Percentiles rank a stretch among this genome's conserved stretches.
These are phyloP conservation scores for Medicago arabica DNA, from an alignment of 306 rosid species.

Conservation along the genomic window DNA sequence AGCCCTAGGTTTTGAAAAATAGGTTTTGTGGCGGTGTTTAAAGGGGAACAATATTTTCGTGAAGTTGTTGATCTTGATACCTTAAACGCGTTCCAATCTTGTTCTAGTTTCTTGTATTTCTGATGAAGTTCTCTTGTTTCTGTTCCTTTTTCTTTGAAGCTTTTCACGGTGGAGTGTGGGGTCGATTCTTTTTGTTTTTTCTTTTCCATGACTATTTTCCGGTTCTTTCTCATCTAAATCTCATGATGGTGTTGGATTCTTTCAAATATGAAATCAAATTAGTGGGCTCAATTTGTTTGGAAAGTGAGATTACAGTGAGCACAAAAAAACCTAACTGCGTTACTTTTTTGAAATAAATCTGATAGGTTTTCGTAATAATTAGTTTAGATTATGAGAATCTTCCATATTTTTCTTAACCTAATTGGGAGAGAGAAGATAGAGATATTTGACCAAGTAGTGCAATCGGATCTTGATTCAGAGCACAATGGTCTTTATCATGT, in stretches of 20 bases:
- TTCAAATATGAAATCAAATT: background rate
- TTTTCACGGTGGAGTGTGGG: slow-evolving; percentile 45
- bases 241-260: slow-evolving; percentile 30
- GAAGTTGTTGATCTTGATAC: slow-evolving; percentile 46
- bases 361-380: slow-evolving; percentile 8
- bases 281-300: background rate
- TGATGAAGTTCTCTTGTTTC: slow-evolving; percentile 35
- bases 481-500: background rate
- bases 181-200: slow-evolving; percentile 1
- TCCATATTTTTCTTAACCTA: background rate
- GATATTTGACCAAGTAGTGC: background rate
- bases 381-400: slow-evolving; percentile 24
- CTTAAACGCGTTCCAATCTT: slow-evolving; percentile 55
- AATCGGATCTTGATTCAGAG: too few relatives aligned
- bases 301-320: too few relatives aligned
- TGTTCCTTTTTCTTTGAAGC: slow-evolving; percentile 31
- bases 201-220: background rate
- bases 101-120: slow-evolving; percentile 49
- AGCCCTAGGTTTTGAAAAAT: background rate
- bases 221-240: background rate
- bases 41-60: background rate
- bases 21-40: background rate
- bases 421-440: background rate
- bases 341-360: background rate
- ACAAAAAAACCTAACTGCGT: too few relatives aligned